A percentile compares a stretch with the other conserved stretches of the same genome.
Conservation (phyloP, 1,139 yeast genomes). For the Eremothecium cymbalariae region DNA sequence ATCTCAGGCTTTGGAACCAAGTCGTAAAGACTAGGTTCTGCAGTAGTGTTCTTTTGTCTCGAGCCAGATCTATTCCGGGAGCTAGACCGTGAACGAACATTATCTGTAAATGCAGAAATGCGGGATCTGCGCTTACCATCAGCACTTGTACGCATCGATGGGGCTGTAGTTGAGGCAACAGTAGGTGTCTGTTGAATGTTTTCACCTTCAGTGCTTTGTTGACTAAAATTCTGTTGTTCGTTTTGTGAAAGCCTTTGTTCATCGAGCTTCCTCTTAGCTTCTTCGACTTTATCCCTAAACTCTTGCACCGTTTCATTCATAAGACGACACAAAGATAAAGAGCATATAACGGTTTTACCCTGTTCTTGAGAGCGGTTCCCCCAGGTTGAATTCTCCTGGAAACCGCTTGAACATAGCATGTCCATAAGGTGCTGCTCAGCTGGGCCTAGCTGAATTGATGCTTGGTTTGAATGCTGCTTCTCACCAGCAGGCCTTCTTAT, state of each 20-base stretch:
- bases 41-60: slow-evolving; percentile 32
- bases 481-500: slow-evolving; percentile 31
- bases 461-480: slow-evolving; percentile 22
- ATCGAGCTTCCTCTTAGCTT: slow-evolving; percentile 24
- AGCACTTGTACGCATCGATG: no score
- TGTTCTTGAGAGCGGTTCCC: slow-evolving; percentile 84
- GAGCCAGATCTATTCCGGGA: slow-evolving; percentile 44
- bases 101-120: slow-evolving; percentile 38
- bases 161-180: no score
- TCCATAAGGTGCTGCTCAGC: slow-evolving; percentile 94
- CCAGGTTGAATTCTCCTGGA: slow-evolving; percentile 64
- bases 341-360: slow-evolving; percentile 73
- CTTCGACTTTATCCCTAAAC: slow-evolving; percentile 24
- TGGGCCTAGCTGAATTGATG: slow-evolving; percentile 57
- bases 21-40: slow-evolving; percentile 29
- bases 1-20: slow-evolving; percentile 31
- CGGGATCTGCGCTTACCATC: slow-evolving; percentile 38
- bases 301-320: slow-evolving; percentile 33
- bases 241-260: no score
- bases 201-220: no score
- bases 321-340: slow-evolving; percentile 73
- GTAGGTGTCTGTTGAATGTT: no score
- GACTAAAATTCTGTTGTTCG: no score
- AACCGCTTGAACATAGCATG: slow-evolving; percentile 91
- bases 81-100: slow-evolving; percentile 37